Evolutionary conservation across 176 grass and related monocot genomes (phyloP), one percentile per base, ranked within the genome.

Genomic region (Zoysia japonica): DNA sequence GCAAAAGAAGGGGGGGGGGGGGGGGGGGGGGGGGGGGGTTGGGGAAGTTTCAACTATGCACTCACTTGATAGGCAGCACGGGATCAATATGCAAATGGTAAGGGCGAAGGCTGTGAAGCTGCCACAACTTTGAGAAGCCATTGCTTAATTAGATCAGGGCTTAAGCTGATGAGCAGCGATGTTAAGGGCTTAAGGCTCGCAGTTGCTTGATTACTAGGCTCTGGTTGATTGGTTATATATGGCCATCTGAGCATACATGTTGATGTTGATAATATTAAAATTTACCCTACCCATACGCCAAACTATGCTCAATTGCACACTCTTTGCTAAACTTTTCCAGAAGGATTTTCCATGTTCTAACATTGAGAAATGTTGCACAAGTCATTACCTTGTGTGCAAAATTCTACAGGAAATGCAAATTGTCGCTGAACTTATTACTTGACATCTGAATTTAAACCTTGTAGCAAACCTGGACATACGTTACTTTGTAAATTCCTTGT

Each of bases 21-120:
- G 28, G 28, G 0, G 28, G 28, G 28, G 28, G 28, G 28, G 28
- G 28, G 28, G 28, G 28, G 28, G 28, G 28, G 28, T 28, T n/a
- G n/a, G n/a, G n/a, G n/a, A 16, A 59, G 37, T 14, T n/a, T 17
- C 7, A 49, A 28, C 10, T 39, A 13, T 51, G 8, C 17, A 70
- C 78, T 78, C 40, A 91, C 51, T 62, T 8, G 61, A 76, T 11
- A 55, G 69, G 81, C 76, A 81, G 40, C 49, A 77, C 10, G 61
- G 81, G 43, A 88, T 52, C 42, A 88, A 10, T 3, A 56, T 5
- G 76, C 40, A 84, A 13, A 84, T 42, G 71, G 28, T 47, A 38
- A 76, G 2, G 6, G 28, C 28, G 28, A 28, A 28, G 28, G 28
- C 28, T 28, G 0, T 28, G 28, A 28, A 28, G 28, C 28, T 28